Percentiles rank a stretch among this genome's conserved stretches.
phyloP scores from a whole-genome alignment of 2,329 filamentous ascomycete species.

The Pseudofabraea citricarpa region DNA sequence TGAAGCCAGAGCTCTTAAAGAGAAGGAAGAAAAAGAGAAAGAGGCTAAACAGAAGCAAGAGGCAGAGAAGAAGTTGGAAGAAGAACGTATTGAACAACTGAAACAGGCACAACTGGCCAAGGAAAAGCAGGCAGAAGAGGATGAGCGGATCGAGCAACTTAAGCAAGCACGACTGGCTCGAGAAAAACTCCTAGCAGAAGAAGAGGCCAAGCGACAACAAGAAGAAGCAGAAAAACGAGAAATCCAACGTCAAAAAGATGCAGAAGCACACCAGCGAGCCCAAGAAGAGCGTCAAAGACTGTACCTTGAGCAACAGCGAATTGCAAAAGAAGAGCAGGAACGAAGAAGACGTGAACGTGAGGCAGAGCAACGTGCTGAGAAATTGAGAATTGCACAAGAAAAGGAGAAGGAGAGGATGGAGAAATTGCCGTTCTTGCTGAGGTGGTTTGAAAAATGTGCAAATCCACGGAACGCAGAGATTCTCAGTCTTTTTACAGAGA shows the following conservation, averaged over 20 bases:
- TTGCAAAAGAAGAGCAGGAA: conserved; percentile 33
- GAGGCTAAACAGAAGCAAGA: conserved; percentile 26
- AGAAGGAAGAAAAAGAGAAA: conserved; percentile 27
- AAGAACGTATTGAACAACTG: conserved; percentile 2
- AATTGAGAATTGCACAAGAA: conserved; percentile 43
- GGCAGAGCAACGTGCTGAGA: conserved; percentile 45
- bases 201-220: conserved; percentile 27
- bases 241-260: conserved; percentile 21
- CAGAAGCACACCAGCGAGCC: conserved; percentile 17
- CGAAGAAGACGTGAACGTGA: conserved; percentile 21
- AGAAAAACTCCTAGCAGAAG: conserved; percentile 25
- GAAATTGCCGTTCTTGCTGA: conserved; percentile 54
- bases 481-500: conserved; percentile 49
- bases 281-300: conserved; percentile 31
- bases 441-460: conserved; percentile 51
- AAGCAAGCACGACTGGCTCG: conserved; percentile 17
- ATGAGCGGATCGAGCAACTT: conserved; percentile 20
- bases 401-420: conserved; percentile 49
- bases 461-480: conserved; percentile 46
- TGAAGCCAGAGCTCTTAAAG: conserved; percentile 28
- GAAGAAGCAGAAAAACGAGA: conserved; percentile 24
- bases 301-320: conserved; percentile 27
- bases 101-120: conserved; percentile 3
- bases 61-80: conserved; percentile 16
- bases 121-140: conserved; percentile 12